Percentiles rank a stretch among this genome's conserved stretches.
Conservation (phyloP, 2,329 filamentous ascomycete genomes). For the Chaetomiaceae sp. region DNA sequence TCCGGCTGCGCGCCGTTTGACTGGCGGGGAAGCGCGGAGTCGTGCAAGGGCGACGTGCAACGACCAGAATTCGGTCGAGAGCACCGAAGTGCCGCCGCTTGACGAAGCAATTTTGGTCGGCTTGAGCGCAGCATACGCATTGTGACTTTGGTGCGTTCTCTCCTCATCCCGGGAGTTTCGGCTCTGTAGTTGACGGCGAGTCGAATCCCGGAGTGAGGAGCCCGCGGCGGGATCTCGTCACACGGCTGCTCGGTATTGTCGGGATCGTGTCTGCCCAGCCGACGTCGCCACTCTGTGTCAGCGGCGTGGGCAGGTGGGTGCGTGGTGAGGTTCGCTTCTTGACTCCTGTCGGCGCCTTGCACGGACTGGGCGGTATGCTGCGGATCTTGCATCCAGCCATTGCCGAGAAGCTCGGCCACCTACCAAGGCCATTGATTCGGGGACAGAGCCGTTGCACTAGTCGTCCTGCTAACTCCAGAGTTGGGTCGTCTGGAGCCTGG, state of each 20-base stretch:
- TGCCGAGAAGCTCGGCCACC: neutral
- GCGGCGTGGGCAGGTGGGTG: slow-evolving; percentile 6
- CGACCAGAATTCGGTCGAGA: too few species aligned
- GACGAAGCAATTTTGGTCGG: neutral
- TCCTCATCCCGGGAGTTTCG: too few species aligned
- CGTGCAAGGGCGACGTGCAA: too few species aligned
- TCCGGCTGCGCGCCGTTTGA: too few species aligned
- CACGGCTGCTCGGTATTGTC: neutral
- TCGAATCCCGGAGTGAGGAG: neutral
- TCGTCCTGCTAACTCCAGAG: neutral
- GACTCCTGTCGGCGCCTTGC: neutral
- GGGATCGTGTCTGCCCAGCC: neutral
- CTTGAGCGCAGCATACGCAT: neutral
- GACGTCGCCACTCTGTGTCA: slow-evolving; percentile 5
- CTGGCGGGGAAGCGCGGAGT: too few species aligned
- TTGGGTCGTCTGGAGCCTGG: neutral
- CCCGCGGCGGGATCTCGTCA: too few species aligned
- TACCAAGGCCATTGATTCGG: slow-evolving; percentile 4
- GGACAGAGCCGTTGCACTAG: slow-evolving; percentile 2
- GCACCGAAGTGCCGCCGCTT: neutral
- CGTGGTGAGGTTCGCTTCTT: too few species aligned
- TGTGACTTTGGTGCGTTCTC: too few species aligned
- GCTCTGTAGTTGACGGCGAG: neutral
- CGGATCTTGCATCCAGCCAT: too few species aligned
- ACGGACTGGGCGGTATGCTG: too few species aligned